These are phyloP conservation scores for Nannochloropsis salina DNA, from an alignment of 108 stramenopile genomes.

Conservation along the genomic window DNA sequence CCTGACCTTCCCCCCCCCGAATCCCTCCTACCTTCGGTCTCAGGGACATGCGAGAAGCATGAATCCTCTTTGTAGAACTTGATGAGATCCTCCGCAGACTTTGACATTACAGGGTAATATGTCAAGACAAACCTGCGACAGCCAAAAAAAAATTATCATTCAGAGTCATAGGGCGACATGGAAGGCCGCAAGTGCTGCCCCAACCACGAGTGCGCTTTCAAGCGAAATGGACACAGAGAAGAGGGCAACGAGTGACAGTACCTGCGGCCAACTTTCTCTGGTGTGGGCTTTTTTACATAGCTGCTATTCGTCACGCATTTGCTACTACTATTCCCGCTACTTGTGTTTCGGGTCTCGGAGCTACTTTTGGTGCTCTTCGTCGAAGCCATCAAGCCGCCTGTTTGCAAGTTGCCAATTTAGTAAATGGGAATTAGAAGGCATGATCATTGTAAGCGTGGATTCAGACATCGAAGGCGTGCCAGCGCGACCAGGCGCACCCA, in stretches of 20 bases:
- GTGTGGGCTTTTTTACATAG: neutral
- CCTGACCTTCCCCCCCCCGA: neutral
- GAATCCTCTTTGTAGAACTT: slow-evolving; percentile 16
- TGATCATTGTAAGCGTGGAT: too few species aligned
- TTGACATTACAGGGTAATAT: neutral
- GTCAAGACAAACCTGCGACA: neutral
- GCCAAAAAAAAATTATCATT: too few species aligned
- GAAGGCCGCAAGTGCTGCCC: too few species aligned
- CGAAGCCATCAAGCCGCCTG: neutral
- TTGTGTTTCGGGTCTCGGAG: neutral
- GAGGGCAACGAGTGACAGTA: neutral
- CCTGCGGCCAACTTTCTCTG: slow-evolving; percentile 3
- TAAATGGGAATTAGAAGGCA: too few species aligned
- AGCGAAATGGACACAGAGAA: too few species aligned
- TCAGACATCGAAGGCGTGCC: too few species aligned
- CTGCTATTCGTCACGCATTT: neutral
- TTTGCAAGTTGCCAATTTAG: too few species aligned
- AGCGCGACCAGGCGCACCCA: too few species aligned
- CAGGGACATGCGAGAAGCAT: neutral
- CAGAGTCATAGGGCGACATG: too few species aligned
- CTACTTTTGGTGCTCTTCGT: neutral
- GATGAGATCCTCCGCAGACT: neutral
- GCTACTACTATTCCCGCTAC: neutral
- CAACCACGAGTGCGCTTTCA: too few species aligned
- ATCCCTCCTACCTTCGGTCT: neutral